These are phyloP conservation scores for Verticillium zaregamsianum DNA, from an alignment of 2,329 filamentous ascomycete genomes.

Conservation along the genomic window DNA sequence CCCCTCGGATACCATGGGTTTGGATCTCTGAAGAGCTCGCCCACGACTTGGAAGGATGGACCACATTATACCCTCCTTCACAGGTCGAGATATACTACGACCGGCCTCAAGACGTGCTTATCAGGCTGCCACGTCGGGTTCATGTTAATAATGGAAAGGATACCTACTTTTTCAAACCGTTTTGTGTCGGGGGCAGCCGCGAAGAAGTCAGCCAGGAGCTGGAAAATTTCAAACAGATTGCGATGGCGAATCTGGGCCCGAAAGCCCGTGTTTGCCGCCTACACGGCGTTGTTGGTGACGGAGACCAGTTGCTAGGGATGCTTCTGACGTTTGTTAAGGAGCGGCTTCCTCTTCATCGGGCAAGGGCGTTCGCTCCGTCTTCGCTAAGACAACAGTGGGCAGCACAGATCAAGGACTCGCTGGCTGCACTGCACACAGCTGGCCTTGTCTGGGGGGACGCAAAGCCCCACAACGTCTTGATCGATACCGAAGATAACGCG, in stretches of 20 bases:
- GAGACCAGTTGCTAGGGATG: neutral
- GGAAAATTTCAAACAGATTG: neutral
- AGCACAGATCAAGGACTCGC: slow-evolving; percentile 12
- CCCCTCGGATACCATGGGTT: no score
- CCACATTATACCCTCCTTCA: no score
- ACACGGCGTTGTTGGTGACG: neutral
- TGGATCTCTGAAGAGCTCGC: no score
- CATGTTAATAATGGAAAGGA: neutral
- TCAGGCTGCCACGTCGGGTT: neutral
- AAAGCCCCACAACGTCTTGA: slow-evolving; percentile 23
- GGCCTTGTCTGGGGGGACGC: slow-evolving; percentile 24
- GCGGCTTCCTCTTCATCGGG: neutral
- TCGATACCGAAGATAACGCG: slow-evolving; percentile 21
- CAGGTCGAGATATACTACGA: no score
- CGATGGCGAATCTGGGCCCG: neutral
- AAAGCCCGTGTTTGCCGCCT: neutral
- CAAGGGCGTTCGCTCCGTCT: neutral
- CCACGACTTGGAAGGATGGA: no score
- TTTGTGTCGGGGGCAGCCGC: neutral
- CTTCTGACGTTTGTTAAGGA: neutral
- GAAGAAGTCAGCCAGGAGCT: neutral
- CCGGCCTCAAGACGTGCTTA: neutral
- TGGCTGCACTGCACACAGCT: slow-evolving; percentile 13
- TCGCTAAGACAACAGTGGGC: slow-evolving; percentile 8
- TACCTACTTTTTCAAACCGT: neutral